phyloP scores from a whole-genome alignment of 148 eudicot genomes.

The Rhododendron molle region DNA sequence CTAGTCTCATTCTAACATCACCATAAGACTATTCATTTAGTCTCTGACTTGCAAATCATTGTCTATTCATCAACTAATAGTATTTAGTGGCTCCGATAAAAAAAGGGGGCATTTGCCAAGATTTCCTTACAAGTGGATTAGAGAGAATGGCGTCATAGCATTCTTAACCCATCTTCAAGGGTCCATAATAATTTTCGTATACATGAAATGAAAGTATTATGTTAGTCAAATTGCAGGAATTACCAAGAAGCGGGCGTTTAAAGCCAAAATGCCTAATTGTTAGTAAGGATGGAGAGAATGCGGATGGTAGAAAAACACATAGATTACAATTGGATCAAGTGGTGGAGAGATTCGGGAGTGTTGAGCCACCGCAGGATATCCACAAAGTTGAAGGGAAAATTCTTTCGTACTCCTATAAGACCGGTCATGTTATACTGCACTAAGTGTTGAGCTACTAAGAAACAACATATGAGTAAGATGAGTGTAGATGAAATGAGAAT shows the following conservation, averaged over 20 bases:
- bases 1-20: no score
- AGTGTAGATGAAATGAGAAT: background rate
- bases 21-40: no score
- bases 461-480: background rate
- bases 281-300: background rate
- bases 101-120: background rate
- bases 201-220: background rate
- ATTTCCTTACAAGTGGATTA: background rate
- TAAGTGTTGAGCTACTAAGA: background rate
- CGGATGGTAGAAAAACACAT: no score
- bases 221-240: background rate
- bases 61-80: no score
- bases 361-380: background rate
- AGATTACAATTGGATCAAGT: background rate
- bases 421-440: background rate
- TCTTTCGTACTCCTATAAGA: background rate
- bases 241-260: background rate
- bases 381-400: background rate
- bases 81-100: background rate
- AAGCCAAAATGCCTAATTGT: background rate
- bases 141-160: background rate
- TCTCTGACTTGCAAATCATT: no score
- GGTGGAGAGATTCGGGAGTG: background rate
- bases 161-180: background rate
- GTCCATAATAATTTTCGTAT: background rate